Evolutionary conservation across 2,329 filamentous ascomycete genomes (phyloP).

Genomic region (Fonsecaea pugnacius): DNA sequence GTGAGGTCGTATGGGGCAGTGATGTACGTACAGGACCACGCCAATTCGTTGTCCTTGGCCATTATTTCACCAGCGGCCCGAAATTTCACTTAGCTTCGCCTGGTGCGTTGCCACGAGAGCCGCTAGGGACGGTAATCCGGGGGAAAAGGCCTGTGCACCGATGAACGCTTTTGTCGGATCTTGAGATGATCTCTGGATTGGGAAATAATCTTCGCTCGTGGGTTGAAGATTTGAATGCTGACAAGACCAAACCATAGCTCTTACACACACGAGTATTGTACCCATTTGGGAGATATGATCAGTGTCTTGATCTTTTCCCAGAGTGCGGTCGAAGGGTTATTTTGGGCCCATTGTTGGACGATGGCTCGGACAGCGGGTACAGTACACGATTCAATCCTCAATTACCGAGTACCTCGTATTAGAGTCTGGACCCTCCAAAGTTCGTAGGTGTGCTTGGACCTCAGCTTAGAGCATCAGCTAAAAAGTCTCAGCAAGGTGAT

Average conservation of each 20-base stretch:
- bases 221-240: background rate
- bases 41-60: background rate
- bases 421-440: background rate
- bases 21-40: background rate
- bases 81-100: conserved; percentile 1
- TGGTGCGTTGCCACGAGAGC: conserved; percentile 4
- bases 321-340: background rate
- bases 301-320: background rate
- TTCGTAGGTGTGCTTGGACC: background rate
- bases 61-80: background rate
- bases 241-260: background rate
- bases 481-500: background rate
- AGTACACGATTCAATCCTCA: background rate
- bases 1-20: background rate
- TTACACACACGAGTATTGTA: background rate
- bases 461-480: background rate
- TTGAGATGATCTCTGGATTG: background rate
- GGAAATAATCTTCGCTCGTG: background rate
- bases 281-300: background rate
- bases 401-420: background rate
- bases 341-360: background rate
- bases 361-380: background rate
- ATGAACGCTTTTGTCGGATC: conserved; percentile 4
- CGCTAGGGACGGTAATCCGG: conserved; percentile 4
- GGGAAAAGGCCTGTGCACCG: conserved; percentile 6